phyloP scores from a whole-genome alignment of 495 filamentous ascomycete species.

The Aspergillus olivimuriae region DNA sequence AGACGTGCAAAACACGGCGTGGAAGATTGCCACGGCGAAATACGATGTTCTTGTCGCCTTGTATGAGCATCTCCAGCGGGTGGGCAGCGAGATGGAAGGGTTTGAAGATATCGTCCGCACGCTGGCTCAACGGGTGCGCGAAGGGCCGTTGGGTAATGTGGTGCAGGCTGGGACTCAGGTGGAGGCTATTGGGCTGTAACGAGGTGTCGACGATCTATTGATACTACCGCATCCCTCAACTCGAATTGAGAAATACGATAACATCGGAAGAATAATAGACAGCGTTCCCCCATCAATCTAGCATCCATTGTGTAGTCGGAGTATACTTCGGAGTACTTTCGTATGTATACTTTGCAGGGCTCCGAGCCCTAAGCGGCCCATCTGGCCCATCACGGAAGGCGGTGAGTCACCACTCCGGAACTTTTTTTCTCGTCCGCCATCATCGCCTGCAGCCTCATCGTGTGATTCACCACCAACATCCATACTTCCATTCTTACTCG shows the following conservation, averaged over 20 bases:
- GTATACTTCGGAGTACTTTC: too few relatives aligned
- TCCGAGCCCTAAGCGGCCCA: too few relatives aligned
- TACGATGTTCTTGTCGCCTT: conserved; percentile 49
- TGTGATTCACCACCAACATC: neutral
- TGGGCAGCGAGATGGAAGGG: conserved; percentile 24
- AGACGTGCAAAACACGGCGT: conserved; percentile 52
- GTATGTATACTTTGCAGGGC: too few relatives aligned
- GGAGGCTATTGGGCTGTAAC: conserved; percentile 32
- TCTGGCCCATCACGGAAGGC: conserved; percentile 12
- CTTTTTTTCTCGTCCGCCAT: conserved; percentile 14
- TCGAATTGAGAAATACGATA: too few relatives aligned
- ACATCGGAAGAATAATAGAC: too few relatives aligned
- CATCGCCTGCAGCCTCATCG: neutral
- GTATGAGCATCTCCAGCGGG: conserved; percentile 25
- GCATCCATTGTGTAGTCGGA: too few relatives aligned
- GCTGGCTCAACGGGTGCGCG: conserved; percentile 35
- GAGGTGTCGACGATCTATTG: conserved; percentile 7
- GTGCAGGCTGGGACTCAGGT: conserved; percentile 26
- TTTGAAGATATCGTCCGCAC: conserved; percentile 41
- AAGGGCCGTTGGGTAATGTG: conserved; percentile 38
- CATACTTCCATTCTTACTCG: neutral
- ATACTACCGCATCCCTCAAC: too few relatives aligned
- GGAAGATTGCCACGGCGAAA: conserved; percentile 54
- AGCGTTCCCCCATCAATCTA: too few relatives aligned
- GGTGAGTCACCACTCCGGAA: conserved; percentile 16